Conservation (phyloP, 2,329 filamentous ascomycete genomes). For the Pseudogymnoascus sp. region DNA sequence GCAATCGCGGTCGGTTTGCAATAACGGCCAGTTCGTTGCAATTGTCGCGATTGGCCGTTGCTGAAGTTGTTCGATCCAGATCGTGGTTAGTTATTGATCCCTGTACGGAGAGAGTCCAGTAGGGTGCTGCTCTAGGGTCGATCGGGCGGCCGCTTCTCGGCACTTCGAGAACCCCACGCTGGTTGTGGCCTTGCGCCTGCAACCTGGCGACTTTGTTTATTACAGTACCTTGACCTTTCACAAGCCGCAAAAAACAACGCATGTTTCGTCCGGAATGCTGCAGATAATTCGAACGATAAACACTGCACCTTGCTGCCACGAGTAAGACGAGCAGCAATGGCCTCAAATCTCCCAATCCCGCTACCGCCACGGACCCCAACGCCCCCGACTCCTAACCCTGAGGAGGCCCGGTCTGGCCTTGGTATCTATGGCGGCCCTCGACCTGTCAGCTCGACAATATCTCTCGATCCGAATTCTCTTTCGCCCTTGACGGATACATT, state of each 20-base stretch:
- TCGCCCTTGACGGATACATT: conserved; percentile 36
- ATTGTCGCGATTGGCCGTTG: not conserved
- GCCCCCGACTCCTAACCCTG: conserved; percentile 44
- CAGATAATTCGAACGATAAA: not conserved
- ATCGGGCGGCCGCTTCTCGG: conserved; percentile 3
- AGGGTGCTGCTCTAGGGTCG: not conserved
- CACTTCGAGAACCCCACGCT: not conserved
- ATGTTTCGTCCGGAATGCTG: not conserved
- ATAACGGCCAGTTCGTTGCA: not conserved
- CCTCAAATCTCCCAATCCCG: conserved; percentile 48
- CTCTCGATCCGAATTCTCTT: conserved; percentile 37
- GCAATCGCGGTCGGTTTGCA: not conserved
- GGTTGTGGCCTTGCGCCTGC: not conserved
- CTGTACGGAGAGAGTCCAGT: conserved; percentile 3
- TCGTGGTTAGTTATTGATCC: not conserved
- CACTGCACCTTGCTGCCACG: conserved; percentile 1
- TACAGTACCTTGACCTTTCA: not conserved
- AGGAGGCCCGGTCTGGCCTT: conserved; percentile 24
- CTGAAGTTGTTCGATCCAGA: not conserved
- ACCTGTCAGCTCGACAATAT: conserved; percentile 24
- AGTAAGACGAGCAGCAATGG: conserved; percentile 37
- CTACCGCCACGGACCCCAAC: conserved; percentile 55
- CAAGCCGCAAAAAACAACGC: not conserved
- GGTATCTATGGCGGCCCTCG: conserved; percentile 19
- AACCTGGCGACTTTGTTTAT: conserved; percentile 8